Base-by-base conservation (phyloP, 2,329 filamentous ascomycete species). In the Kalmusia sp. region DNA sequence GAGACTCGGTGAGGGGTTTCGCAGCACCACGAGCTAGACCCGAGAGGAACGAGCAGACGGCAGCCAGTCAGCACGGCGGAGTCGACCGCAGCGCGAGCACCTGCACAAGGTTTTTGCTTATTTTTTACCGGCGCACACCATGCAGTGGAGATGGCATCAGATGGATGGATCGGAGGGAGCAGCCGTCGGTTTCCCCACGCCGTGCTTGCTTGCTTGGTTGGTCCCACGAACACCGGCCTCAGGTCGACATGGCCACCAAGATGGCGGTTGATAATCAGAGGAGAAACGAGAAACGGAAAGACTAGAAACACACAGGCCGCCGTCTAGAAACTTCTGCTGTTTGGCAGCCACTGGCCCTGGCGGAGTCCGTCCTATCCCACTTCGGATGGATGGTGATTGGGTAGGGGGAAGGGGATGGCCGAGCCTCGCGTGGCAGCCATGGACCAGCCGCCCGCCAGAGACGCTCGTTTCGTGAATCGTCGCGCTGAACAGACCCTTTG, bases 381-480 rank as follows among this genome's bases (percentile, higher is more conserved):
- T 4, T 3, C 35, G 17, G 24, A 21, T 11, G 19, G 38, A 14
- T 24, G 38, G 14, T 41, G 8, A 19, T 27, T 24, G n/a, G 39
- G 24, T 21, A n/a, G 25, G 5, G 12, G 12, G 8, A 24, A 2
- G 19, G 6, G n/a, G n/a, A n/a, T n/a, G n/a, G n/a, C n/a, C 19
- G 6, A 11, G 7, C 14, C 22, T 48, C 45, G 33, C 45, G 45
- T 48, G 45, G 43, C 28, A 15, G 12, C 30, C 45, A 37, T 35
- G 45, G 45, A 21, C 24, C 35, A 38, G 45, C 37, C 27, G 11
- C n/a, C 15, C 31, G 39, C 40, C 43, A 46, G 14, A 28, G 44
- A 48, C 30, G 30, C 30, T 49, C 45, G 51, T 49, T 49, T 53
- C 44, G 44, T 43, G 21, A 15, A 27, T 15, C 38, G 22, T n/a